A percentile compares a stretch with the other conserved stretches of the same genome.
Evolutionary conservation across 441 rosid species (phyloP).

Genomic region (Pelargonium fulgidum): DNA sequence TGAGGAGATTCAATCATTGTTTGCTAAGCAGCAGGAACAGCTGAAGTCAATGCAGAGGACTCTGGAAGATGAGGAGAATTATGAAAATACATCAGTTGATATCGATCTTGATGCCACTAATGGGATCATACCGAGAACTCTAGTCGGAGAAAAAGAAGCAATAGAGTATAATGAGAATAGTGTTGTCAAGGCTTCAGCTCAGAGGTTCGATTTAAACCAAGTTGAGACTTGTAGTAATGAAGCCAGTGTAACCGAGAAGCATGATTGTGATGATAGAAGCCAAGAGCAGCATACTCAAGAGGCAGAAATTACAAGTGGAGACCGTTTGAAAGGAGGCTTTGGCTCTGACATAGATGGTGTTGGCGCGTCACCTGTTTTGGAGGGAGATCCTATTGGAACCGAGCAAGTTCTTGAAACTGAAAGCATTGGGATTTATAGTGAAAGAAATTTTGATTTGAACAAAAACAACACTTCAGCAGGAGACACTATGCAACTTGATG

Average conservation of each 20-base stretch:
- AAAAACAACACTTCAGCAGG: conserved; percentile 38
- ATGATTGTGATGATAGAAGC: conserved; percentile 69
- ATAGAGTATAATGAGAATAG: conserved; percentile 21
- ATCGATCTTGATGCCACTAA: conserved; percentile 43
- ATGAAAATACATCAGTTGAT: conserved; percentile 65
- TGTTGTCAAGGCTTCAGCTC: conserved; percentile 41
- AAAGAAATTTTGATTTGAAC: conserved; percentile 34
- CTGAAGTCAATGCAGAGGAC: conserved; percentile 88
- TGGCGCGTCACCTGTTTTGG: conserved; percentile 49
- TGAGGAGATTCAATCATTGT: conserved; percentile 66
- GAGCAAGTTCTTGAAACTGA: conserved; percentile 78
- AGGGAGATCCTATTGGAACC: conserved; percentile 59
- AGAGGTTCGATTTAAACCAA: conserved; percentile 36
- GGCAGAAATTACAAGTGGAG: conserved; percentile 55
- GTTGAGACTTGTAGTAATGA: conserved; percentile 50
- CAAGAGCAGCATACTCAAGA: conserved; percentile 76
- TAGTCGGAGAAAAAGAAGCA: conserved; percentile 30
- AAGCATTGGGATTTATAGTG: conserved; percentile 47
- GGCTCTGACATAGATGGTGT: conserved; percentile 75
- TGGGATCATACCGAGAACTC: conserved; percentile 24
- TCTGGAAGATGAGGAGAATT: conserved; percentile 87
- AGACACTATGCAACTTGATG: conserved; percentile 78
- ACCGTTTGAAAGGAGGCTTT: conserved; percentile 51
- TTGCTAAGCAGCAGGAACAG: conserved; percentile 93
- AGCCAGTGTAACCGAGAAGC: conserved; percentile 79